Conservation (phyloP, 2,329 filamentous ascomycete species). For the Helotiales sp. region DNA sequence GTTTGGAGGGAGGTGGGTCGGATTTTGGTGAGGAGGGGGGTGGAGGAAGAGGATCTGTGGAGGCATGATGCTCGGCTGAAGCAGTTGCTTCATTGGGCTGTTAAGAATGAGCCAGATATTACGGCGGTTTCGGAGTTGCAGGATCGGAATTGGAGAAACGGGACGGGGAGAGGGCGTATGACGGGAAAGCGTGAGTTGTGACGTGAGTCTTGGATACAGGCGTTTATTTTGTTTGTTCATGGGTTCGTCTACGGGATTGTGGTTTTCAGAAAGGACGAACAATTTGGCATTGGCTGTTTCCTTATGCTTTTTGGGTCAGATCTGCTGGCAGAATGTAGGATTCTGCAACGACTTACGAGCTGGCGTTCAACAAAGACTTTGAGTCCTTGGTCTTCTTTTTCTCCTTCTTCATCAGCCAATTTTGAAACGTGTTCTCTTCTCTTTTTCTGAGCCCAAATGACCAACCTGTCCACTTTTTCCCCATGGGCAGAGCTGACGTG, state of each 20-base stretch:
- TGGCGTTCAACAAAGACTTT: not conserved
- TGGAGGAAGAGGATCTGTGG: not conserved
- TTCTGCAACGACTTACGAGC: not conserved
- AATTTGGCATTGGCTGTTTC: no score
- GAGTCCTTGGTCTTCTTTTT: not conserved
- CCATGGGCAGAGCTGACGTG: not conserved
- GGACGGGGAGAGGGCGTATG: not conserved
- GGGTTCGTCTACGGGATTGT: no score
- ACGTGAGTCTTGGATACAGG: not conserved
- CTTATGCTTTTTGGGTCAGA: not conserved
- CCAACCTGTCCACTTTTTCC: not conserved
- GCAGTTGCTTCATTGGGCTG: constrained; percentile 13
- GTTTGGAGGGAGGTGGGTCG: constrained; percentile 1
- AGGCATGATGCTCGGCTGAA: constrained; percentile 13
- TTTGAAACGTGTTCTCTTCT: not conserved
- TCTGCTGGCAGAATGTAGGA: not conserved
- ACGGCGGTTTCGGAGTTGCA: constrained; percentile 6
- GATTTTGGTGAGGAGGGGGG: constrained; percentile 1
- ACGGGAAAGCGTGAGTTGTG: not conserved
- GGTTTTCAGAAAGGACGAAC: no score
- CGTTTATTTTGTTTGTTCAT: no score
- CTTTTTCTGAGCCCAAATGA: not conserved
- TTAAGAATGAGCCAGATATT: constrained; percentile 13
- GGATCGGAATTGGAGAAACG: not conserved
- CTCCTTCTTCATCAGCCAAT: not conserved